These are phyloP conservation scores for Sphenostylis stenocarpa DNA, from an alignment of 306 rosid species.

Conservation along the genomic window DNA sequence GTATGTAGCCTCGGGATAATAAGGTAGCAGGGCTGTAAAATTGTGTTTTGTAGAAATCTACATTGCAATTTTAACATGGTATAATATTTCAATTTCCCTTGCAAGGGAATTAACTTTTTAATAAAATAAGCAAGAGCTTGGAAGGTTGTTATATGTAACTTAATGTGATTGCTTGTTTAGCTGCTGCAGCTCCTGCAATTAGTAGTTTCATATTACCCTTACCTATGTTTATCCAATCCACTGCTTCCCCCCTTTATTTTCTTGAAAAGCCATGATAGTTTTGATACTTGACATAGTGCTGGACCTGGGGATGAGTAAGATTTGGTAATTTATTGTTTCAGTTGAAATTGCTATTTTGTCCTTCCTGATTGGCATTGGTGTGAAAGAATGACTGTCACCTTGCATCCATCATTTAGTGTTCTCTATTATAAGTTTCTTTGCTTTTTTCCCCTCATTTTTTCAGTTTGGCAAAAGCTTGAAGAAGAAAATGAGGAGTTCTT, in stretches of 20 bases:
- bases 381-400: background rate
- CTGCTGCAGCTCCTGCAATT: conserved; percentile 7
- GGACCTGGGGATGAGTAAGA: background rate
- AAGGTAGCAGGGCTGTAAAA: background rate
- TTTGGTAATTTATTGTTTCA: background rate
- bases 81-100: background rate
- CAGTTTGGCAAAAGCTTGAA: conserved; percentile 98
- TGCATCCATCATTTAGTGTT: background rate
- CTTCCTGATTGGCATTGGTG: conserved; percentile 15
- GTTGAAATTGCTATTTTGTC: conserved; percentile 11
- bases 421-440: conserved; percentile 9
- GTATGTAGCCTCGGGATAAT: no score
- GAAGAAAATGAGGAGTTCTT: conserved; percentile 91
- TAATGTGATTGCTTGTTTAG: background rate
- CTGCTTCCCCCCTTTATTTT: background rate
- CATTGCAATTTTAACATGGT: background rate
- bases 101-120: background rate
- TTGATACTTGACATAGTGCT: background rate
- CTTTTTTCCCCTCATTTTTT: conserved; percentile 25
- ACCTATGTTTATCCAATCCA: background rate
- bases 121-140: background rate
- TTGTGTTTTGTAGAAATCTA: background rate
- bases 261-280: conserved; percentile 6
- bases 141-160: background rate
- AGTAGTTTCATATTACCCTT: conserved; percentile 1